Conservation (phyloP, 2,329 filamentous ascomycete species). For the Ophiostoma fasciatum region DNA sequence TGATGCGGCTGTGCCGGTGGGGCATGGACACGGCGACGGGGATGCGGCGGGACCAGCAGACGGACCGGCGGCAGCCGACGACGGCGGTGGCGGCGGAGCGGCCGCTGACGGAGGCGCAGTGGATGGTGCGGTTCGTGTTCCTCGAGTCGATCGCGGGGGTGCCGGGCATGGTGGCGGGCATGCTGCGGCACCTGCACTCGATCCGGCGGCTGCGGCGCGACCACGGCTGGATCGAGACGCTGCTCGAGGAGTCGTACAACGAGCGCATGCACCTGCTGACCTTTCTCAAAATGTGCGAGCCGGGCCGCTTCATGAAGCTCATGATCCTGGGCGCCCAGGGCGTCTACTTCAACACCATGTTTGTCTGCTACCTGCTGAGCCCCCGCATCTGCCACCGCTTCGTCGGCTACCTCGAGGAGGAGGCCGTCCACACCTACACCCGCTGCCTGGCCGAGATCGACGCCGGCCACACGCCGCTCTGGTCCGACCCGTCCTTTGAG, state of each 20-base stretch:
- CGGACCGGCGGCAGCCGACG: slow-evolving; percentile 40
- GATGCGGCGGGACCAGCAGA: slow-evolving; percentile 54
- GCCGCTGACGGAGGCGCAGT: slow-evolving; percentile 71
- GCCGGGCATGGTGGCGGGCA: slow-evolving; percentile 91
- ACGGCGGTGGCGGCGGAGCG: slow-evolving; percentile 36
- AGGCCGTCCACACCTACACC: slow-evolving; percentile 91
- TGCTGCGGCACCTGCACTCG: slow-evolving; percentile 77
- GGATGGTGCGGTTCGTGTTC: slow-evolving; percentile 80
- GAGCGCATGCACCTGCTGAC: slow-evolving; percentile 84
- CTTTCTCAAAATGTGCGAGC: slow-evolving; percentile 70
- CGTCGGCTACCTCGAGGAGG: slow-evolving; percentile 93
- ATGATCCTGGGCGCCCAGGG: slow-evolving; percentile 89
- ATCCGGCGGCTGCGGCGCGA: slow-evolving; percentile 78
- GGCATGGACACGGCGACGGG: slow-evolving; percentile 73
- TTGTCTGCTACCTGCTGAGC: slow-evolving; percentile 73
- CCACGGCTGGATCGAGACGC: slow-evolving; percentile 91
- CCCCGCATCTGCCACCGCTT: slow-evolving; percentile 87
- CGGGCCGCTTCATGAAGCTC: slow-evolving; percentile 70
- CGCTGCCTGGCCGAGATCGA: slow-evolving; percentile 80
- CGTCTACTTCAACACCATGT: slow-evolving; percentile 92
- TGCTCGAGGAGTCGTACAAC: slow-evolving; percentile 83
- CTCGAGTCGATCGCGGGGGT: slow-evolving; percentile 90
- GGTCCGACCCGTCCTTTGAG: slow-evolving; percentile 52
- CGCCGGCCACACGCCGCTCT: slow-evolving; percentile 65
- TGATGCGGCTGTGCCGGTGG: slow-evolving; percentile 63